Conservation (phyloP, 78 protist species). For the Dictyostelium intermedium region DNA sequence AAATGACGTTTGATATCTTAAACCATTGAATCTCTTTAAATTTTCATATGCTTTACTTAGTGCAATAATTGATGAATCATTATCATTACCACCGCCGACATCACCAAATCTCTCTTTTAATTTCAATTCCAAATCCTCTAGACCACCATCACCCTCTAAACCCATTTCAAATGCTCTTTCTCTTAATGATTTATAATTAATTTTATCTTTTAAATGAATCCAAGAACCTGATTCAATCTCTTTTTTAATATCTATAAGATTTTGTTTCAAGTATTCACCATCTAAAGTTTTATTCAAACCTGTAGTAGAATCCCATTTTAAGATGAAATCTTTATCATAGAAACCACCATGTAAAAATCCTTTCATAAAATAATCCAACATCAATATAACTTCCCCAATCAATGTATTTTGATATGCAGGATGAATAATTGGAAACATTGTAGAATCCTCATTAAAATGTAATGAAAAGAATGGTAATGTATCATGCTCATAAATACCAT, state of each 20-base stretch:
- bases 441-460: constrained; percentile 33
- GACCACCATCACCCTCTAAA: constrained; percentile 2
- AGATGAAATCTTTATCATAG: background rate
- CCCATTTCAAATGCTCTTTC: constrained; percentile 51
- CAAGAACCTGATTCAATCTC: background rate
- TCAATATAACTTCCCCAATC: constrained; percentile 23
- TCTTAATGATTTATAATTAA: constrained; percentile 17
- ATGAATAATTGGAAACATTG: constrained; percentile 33
- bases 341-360: constrained; percentile 66
- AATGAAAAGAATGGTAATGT: constrained; percentile 53
- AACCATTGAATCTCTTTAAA: background rate
- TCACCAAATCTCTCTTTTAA: background rate
- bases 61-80: background rate
- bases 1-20: constrained; percentile 32
- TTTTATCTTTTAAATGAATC: background rate
- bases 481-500: constrained; percentile 1
- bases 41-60: background rate
- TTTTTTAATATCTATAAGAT: constrained; percentile 23
- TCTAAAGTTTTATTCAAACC: background rate
- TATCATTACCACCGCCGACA: background rate
- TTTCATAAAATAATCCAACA: constrained; percentile 53
- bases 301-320: background rate
- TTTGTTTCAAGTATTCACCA: background rate
- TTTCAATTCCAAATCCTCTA: background rate
- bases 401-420: constrained; percentile 48